Evolutionary conservation across 2,329 filamentous ascomycete species (phyloP), one percentile per base, ranked within the genome.

Genomic region (Aspergillus costaricaensis): DNA sequence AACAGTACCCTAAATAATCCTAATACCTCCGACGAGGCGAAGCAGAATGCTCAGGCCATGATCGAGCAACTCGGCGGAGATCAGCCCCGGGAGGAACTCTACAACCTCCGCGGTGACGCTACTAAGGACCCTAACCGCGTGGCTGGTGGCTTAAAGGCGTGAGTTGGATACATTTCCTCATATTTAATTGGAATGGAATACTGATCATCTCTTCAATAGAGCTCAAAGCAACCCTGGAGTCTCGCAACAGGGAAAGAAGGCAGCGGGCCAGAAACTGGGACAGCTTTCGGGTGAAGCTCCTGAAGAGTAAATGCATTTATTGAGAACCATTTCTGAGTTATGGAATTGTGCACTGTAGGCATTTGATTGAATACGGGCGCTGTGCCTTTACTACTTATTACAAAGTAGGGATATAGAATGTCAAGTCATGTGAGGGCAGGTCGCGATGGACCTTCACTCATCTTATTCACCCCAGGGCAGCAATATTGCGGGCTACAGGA

Each of bases 111-210:
- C 23, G 44, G 60, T 12, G 56, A 62, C 9, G 48, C 49, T 15
- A 57, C 60, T 39, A 66, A 68, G 51, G 60, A 63, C n/a, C 65
- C 60, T 19, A 66, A 21, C 15, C 60, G 66, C 5, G 49, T 67
- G 5, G 57, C 55, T 3, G 63, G 58, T 4, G 65, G 66, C 17
- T 49, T 65, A 41, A 68, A 67, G 52, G 66, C 66, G 66, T 67
- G 58, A 25, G 65, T 61, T n/a, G 1, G 4, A 6, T 17, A 4
- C 30, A 32, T 8, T 8, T 12, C 7, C 30, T 32, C 10, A 32
- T 32, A 32, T 32, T 12, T 9, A 32, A 12, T 0, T 12, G 4
- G 30, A 10, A 32, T 32, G 6, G 30, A 10, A 12, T 32, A 32
- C 4, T 32, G 4, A 41, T 23, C 14, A 23, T 32, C 12, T 17